phyloP scores from a whole-genome alignment of 2,329 filamentous ascomycete species.

The Pseudopyricularia cyperi region DNA sequence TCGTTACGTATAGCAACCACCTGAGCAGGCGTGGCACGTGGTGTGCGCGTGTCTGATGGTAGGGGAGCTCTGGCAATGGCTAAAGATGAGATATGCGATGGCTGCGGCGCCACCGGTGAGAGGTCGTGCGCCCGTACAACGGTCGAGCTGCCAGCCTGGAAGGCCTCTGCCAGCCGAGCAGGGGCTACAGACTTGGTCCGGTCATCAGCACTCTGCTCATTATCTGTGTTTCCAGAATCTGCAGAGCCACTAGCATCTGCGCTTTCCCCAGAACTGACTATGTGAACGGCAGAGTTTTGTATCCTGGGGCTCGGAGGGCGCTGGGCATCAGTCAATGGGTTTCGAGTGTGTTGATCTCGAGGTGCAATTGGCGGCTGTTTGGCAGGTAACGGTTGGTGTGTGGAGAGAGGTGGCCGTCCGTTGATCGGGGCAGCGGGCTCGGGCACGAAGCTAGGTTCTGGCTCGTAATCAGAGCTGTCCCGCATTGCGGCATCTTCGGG shows the following conservation, averaged over 20 bases:
- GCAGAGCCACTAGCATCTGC: slow-evolving; percentile 27
- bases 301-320: background rate
- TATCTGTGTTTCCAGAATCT: slow-evolving; percentile 23
- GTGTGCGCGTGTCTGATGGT: slow-evolving; percentile 16
- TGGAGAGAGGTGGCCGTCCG: background rate
- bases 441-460: slow-evolving; percentile 9
- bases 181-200: slow-evolving; percentile 3
- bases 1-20: slow-evolving; percentile 43
- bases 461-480: slow-evolving; percentile 21
- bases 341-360: background rate
- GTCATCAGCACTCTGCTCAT: slow-evolving; percentile 20
- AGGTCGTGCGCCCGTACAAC: slow-evolving; percentile 62
- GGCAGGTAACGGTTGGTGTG: background rate
- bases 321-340: background rate
- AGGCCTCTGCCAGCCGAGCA: background rate
- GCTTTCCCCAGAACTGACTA: slow-evolving; percentile 23
- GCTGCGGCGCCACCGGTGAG: slow-evolving; percentile 61
- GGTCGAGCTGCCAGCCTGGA: slow-evolving; percentile 12
- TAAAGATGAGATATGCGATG: slow-evolving; percentile 53
- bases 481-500: slow-evolving; percentile 24
- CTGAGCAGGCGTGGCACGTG: slow-evolving; percentile 35
- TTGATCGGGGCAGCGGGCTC: background rate
- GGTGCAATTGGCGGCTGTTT: background rate
- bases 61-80: slow-evolving; percentile 26
- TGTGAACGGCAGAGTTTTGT: slow-evolving; percentile 3